Conservation (phyloP, 2,329 filamentous ascomycete species). For the Ophiognomonia clavigignenti-juglandacearum region DNA sequence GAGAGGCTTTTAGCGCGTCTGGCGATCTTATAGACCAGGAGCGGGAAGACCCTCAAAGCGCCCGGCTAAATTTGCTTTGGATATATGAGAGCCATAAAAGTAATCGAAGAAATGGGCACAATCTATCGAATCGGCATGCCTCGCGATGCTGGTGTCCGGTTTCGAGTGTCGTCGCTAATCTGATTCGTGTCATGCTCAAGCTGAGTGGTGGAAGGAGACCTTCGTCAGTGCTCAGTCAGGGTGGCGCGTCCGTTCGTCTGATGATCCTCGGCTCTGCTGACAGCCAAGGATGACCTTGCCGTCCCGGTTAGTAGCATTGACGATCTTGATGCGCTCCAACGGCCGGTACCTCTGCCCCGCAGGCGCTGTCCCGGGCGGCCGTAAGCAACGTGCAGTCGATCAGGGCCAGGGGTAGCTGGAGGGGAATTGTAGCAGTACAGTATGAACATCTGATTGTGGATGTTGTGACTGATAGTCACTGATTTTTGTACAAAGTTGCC, state of each 20-base stretch:
- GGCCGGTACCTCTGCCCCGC: no score
- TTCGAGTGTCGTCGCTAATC: not conserved
- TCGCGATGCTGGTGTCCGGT: not conserved
- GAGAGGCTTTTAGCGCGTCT: no score
- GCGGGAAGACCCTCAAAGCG: no score
- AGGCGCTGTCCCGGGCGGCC: not conserved
- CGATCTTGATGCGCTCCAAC: not conserved
- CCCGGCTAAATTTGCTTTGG: not conserved
- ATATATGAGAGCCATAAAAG: not conserved
- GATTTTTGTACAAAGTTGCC: no score
- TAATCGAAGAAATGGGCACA: not conserved
- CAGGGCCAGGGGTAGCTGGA: not conserved
- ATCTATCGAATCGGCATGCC: not conserved
- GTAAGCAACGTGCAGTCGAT: not conserved
- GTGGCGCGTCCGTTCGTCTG: not conserved
- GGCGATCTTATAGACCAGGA: no score
- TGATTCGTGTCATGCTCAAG: not conserved
- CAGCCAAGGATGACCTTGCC: not conserved
- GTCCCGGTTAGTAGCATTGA: not conserved
- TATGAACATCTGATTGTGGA: not conserved
- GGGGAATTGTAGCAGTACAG: not conserved
- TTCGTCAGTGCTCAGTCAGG: no score
- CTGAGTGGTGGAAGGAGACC: slow-evolving; percentile 10
- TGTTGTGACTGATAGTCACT: no score
- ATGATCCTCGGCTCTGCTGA: not conserved